These are phyloP conservation scores for Gracilaria gracilis DNA, from an alignment of 23 red algal genomes.

Conservation along the genomic window DNA sequence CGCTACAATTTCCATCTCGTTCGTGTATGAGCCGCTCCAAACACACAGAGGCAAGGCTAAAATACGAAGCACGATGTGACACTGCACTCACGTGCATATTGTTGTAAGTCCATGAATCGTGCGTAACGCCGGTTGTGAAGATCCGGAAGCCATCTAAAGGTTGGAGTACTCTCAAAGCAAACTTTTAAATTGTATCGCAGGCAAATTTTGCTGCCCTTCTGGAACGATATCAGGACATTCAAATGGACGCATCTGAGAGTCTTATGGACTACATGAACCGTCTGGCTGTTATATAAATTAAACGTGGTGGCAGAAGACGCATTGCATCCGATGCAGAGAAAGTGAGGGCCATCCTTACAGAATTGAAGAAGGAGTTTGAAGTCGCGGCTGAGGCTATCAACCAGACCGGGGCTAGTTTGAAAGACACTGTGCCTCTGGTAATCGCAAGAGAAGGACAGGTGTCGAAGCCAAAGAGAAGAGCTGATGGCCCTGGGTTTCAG, in stretches of 20 bases:
- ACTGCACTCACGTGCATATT: constrained; percentile 6
- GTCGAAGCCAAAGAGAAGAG: too few species aligned
- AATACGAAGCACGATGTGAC: neutral
- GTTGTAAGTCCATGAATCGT: neutral
- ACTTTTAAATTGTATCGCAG: neutral
- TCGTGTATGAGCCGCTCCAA: too few species aligned
- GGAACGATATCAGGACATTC: neutral
- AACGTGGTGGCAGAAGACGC: neutral
- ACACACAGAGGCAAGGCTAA: too few species aligned
- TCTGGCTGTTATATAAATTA: neutral
- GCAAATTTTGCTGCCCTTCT: neutral
- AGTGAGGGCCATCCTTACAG: neutral
- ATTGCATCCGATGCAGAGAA: neutral
- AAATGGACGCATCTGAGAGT: neutral
- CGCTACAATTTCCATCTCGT: too few species aligned
- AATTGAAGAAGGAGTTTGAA: neutral
- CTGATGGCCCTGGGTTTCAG: too few species aligned
- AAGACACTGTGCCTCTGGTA: neutral
- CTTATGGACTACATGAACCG: constrained; percentile 46
- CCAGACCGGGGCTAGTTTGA: neutral
- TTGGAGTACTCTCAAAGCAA: neutral
- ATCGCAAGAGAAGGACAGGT: too few species aligned
- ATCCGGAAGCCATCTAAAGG: neutral
- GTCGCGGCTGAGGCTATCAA: neutral
- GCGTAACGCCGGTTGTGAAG: constrained; percentile 4